Conservation (phyloP, 306 rosid species). For the Quercus engelmannii region DNA sequence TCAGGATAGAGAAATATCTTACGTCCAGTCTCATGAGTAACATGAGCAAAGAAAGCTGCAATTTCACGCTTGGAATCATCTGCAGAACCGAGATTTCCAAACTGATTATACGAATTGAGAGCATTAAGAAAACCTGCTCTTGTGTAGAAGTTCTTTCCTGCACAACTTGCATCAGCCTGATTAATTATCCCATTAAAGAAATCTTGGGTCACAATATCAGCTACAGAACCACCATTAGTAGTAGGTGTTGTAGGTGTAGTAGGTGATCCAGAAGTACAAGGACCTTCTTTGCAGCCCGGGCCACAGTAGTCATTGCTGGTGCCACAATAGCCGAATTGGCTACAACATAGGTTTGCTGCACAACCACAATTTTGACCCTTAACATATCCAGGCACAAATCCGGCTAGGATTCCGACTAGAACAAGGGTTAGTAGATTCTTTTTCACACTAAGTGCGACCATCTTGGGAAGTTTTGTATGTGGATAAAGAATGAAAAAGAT, state of each 20-base stretch:
- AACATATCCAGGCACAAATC: not conserved
- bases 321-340: slow-evolving; percentile 65
- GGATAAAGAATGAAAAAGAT: not conserved
- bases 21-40: slow-evolving; percentile 87
- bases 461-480: not conserved
- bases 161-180: slow-evolving; percentile 46
- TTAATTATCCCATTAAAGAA: slow-evolving; percentile 53
- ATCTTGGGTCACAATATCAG: slow-evolving; percentile 45
- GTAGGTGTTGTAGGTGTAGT: slow-evolving; percentile 18
- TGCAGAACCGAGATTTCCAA: slow-evolving; percentile 33
- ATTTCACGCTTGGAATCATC: slow-evolving; percentile 76
- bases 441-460: not conserved
- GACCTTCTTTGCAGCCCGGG: slow-evolving; percentile 57
- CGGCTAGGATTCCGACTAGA: slow-evolving; percentile 6
- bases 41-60: slow-evolving; percentile 80
- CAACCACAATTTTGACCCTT: slow-evolving; percentile 62
- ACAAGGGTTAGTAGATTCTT: not conserved
- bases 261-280: slow-evolving; percentile 30
- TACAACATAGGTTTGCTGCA: slow-evolving; percentile 51
- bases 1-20: slow-evolving; percentile 3
- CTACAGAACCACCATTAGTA: slow-evolving; percentile 31
- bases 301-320: slow-evolving; percentile 47
- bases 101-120: slow-evolving; percentile 35
- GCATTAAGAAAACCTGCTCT: slow-evolving; percentile 53
- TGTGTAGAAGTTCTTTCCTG: slow-evolving; percentile 59